Conservation (phyloP, 768 basidiomycete species). For the Hygrocybe punicea region DNA sequence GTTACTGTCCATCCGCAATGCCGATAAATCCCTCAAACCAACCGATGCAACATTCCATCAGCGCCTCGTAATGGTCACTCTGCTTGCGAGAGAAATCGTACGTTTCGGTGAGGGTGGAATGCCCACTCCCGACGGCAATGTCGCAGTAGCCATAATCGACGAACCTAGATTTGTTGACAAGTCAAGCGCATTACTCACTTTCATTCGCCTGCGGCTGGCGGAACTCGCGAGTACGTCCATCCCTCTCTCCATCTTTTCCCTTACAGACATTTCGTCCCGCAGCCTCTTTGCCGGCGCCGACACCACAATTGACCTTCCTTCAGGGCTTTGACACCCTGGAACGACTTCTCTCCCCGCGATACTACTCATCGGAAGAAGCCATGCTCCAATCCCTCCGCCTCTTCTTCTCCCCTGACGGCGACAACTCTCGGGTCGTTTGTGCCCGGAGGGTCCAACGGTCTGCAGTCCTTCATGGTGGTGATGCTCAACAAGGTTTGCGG, state of each 20-base stretch:
- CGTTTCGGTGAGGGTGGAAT: constrained; percentile 8
- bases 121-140: constrained; percentile 35
- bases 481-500: background rate
- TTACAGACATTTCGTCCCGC: background rate
- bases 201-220: constrained; percentile 41
- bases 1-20: constrained; percentile 81
- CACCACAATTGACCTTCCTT: constrained; percentile 60
- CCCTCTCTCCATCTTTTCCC: background rate
- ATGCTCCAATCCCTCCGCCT: constrained; percentile 56
- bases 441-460: constrained; percentile 45
- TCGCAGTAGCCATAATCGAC: constrained; percentile 78
- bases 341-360: constrained; percentile 71
- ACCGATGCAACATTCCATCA: constrained; percentile 74
- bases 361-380: constrained; percentile 53
- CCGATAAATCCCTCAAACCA: constrained; percentile 70
- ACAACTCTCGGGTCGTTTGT: constrained; percentile 61
- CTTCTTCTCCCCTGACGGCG: constrained; percentile 55
- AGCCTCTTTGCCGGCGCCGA: constrained; percentile 4
- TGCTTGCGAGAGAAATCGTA: constrained; percentile 53
- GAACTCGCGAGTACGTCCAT: constrained; percentile 10
- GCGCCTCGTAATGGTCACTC: constrained; percentile 81
- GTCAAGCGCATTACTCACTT: constrained; percentile 53
- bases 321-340: constrained; percentile 84
- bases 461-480: background rate
- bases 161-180: constrained; percentile 90